These are phyloP conservation scores for Neurospora sp. DNA, from an alignment of 495 filamentous ascomycete species.

Conservation along the genomic window DNA sequence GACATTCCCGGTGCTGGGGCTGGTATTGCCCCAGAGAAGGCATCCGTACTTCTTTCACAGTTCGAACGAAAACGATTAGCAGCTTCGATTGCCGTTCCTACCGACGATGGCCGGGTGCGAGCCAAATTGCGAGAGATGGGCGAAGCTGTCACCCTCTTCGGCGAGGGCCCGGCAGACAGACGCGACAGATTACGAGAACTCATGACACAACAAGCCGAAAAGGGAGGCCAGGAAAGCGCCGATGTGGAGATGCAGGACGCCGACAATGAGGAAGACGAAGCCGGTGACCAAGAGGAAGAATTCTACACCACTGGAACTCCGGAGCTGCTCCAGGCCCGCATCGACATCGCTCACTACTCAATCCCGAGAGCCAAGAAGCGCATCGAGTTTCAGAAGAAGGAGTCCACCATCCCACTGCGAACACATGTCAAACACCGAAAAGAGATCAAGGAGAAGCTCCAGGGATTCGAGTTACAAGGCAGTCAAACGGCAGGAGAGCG, in stretches of 20 bases:
- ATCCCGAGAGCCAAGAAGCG: slow-evolving; percentile 71
- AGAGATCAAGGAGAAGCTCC: slow-evolving; percentile 71
- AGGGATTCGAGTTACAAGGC: slow-evolving; percentile 78
- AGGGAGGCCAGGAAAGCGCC: slow-evolving; percentile 39
- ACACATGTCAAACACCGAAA: slow-evolving; percentile 88
- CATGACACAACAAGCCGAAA: slow-evolving; percentile 62
- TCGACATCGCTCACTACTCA: slow-evolving; percentile 75
- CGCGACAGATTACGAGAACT: slow-evolving; percentile 80
- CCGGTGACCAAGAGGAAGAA: slow-evolving; percentile 78
- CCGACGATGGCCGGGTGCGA: slow-evolving; percentile 83
- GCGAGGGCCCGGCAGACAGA: slow-evolving; percentile 77
- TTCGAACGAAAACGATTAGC: slow-evolving; percentile 83
- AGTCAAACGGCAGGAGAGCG: slow-evolving; percentile 87
- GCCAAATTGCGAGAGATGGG: slow-evolving; percentile 69
- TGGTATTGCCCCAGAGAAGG: slow-evolving; percentile 77
- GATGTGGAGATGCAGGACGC: slow-evolving; percentile 56
- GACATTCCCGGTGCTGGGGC: slow-evolving; percentile 58
- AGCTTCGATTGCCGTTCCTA: slow-evolving; percentile 87
- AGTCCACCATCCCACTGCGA: slow-evolving; percentile 70
- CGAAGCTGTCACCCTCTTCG: slow-evolving; percentile 91
- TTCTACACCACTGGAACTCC: slow-evolving; percentile 81
- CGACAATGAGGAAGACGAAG: slow-evolving; percentile 52
- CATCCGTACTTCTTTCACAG: slow-evolving; percentile 79
- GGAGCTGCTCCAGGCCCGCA: slow-evolving; percentile 66
- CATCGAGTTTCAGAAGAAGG: slow-evolving; percentile 63